phyloP scores from a whole-genome alignment of 202 grass and related monocot species.

The Cymbopogon flexuosus region DNA sequence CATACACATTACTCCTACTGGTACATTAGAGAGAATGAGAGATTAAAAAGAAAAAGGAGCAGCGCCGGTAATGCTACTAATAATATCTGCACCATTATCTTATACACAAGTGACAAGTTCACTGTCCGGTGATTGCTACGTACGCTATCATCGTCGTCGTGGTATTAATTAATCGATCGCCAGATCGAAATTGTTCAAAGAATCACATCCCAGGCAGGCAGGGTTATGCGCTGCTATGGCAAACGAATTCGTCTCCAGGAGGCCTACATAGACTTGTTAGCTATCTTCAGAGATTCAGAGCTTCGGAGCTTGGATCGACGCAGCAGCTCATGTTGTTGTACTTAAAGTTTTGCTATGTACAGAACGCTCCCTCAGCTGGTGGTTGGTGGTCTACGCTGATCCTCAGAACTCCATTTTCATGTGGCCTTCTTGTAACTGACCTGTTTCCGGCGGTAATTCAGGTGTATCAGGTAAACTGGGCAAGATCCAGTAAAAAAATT shows the following conservation, averaged over 20 bases:
- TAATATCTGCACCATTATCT: slow-evolving; percentile 30
- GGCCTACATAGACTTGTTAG: slow-evolving; percentile 32
- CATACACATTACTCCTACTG: slow-evolving; percentile 11
- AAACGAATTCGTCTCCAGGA: slow-evolving; percentile 17
- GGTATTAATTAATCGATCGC: background rate
- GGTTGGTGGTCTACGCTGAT: background rate
- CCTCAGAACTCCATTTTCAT: slow-evolving; percentile 60
- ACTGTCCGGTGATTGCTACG: background rate
- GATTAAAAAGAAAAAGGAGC: background rate
- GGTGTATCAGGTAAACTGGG: background rate
- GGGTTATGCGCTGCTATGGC: slow-evolving; percentile 11
- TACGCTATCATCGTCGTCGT: background rate
- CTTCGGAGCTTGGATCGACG: background rate
- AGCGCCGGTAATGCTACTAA: background rate
- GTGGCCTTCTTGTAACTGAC: slow-evolving; percentile 41
- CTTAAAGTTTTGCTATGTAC: slow-evolving; percentile 38
- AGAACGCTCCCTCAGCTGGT: background rate
- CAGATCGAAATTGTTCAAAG: background rate
- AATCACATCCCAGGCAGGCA: background rate
- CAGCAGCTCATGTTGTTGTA: background rate
- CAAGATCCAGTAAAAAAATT: background rate
- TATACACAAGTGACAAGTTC: background rate
- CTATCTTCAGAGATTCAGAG: slow-evolving; percentile 31
- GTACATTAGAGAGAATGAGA: background rate
- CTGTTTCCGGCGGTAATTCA: slow-evolving; percentile 1